Evolutionary conservation across 2,329 filamentous ascomycete species (phyloP).

Genomic region (Sporothrix globosa): DNA sequence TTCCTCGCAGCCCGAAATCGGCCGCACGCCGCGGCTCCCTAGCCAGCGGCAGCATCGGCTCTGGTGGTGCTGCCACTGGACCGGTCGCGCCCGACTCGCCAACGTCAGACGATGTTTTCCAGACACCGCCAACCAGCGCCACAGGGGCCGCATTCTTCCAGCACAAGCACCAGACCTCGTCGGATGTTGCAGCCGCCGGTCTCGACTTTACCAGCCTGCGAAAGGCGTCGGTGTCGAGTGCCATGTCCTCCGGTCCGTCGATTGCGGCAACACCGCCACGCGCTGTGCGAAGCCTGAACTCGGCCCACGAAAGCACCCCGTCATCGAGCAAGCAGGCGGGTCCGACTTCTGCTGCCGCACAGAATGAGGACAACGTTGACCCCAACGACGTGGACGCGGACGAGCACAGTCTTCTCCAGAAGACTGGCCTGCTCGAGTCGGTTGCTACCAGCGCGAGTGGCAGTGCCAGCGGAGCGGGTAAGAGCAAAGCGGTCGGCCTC

Average conservation of each 20-base stretch:
- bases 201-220: constrained; percentile 45
- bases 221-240: constrained; percentile 52
- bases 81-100: constrained; percentile 44
- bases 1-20: constrained; percentile 46
- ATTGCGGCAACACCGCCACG: constrained; percentile 43
- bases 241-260: constrained; percentile 46
- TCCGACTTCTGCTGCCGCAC: neutral
- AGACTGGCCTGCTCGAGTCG: constrained; percentile 65
- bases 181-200: constrained; percentile 48
- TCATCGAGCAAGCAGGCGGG: constrained; percentile 14
- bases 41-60: constrained; percentile 29
- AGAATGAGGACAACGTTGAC: constrained; percentile 34
- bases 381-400: constrained; percentile 62
- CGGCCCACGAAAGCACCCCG: constrained; percentile 40
- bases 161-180: constrained; percentile 48
- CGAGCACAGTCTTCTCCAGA: constrained; percentile 68
- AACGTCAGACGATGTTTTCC: constrained; percentile 54
- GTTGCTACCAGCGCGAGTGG: constrained; percentile 32
- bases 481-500: constrained; percentile 18
- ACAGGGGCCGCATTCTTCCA: constrained; percentile 44
- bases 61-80: neutral
- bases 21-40: constrained; percentile 43
- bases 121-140: constrained; percentile 53
- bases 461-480: neutral
- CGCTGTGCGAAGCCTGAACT: constrained; percentile 41